Evolutionary conservation across 805 yeast species (phyloP).

Genomic region (Starmerella asiatica): DNA sequence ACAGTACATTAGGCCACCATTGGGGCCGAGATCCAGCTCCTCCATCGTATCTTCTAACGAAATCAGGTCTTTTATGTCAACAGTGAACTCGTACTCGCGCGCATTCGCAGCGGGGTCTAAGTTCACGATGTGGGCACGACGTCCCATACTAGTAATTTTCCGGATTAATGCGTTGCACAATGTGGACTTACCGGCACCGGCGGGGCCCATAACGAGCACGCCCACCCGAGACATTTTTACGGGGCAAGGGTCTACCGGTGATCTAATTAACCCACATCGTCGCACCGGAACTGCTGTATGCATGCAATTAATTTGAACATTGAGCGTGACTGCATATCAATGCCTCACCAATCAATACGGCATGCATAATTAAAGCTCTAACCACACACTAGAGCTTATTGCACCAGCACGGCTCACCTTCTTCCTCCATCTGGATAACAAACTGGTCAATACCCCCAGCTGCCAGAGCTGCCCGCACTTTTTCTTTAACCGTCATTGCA

Average conservation of each 20-base stretch:
- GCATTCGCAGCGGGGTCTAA: conserved; percentile 97
- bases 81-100: conserved; percentile 75
- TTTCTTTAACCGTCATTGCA: conserved; percentile 42
- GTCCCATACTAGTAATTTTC: conserved; percentile 78
- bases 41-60: conserved; percentile 92
- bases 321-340: too few relatives aligned
- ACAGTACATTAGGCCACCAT: conserved; percentile 86
- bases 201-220: conserved; percentile 87
- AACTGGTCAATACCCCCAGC: conserved; percentile 37
- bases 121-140: conserved; percentile 89
- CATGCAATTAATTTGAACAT: too few relatives aligned
- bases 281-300: too few relatives aligned
- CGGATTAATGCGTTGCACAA: conserved; percentile 79
- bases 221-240: conserved; percentile 84
- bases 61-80: conserved; percentile 82
- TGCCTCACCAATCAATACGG: background rate
- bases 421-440: conserved; percentile 59
- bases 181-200: conserved; percentile 93
- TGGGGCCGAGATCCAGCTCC: conserved; percentile 84
- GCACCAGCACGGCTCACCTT: conserved; percentile 59
- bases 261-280: background rate
- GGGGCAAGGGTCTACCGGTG: background rate
- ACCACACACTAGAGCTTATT: conserved; percentile 21
- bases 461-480: conserved; percentile 44
- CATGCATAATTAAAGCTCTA: background rate